Evolutionary conservation across 1,139 yeast species (phyloP), one percentile per base, ranked within the genome.

Genomic region (Yamadazyma buinensis): DNA sequence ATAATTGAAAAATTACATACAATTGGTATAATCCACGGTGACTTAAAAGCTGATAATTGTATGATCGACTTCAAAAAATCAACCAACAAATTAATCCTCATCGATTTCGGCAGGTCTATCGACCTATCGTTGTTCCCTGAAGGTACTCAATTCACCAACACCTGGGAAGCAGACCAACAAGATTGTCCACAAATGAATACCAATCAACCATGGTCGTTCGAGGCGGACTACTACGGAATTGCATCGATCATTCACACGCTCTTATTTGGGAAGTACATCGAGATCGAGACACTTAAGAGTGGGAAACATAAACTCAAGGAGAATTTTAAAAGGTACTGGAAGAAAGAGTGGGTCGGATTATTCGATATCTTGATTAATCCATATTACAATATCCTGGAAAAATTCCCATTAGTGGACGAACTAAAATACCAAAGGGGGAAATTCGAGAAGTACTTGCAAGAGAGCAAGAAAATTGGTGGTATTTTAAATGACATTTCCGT

Each of bases 41-140:
- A 87, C 53, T 58, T 88, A 38, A 85, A 84, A 50, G 84, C 95
- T 0, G 95, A 86, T 42, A 88, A 88, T 51, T 84, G 94, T 45
- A 84, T 90, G 95, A 54, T 87, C 0, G 59, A 84, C 27, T 68
- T 85, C 28, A 63, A 62, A 23, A 32, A 39, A 1, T 42, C 49
- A 5, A 55, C 19, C 74, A 75, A 0, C 30, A 84, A 88, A 15
- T 52, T 87, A 4, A 70, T 75, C 14, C 55, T 90, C 33, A 84
- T 88, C 43, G 96, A 88, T 57, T 88, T 85, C 59, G 95, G 95
- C 1, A 68, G 94, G 39, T 80, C 94, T 0, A 74, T 87, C 18
- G 97, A 90, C 51, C 57, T 85, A 57, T 61, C 71, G 0, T 57
- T 84, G 25, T 77, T 81, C 40, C 70, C 74, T 2, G 49, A 54